These are phyloP conservation scores for Scheffersomyces lignicola DNA, from an alignment of 1,139 yeast species.

Conservation along the genomic window DNA sequence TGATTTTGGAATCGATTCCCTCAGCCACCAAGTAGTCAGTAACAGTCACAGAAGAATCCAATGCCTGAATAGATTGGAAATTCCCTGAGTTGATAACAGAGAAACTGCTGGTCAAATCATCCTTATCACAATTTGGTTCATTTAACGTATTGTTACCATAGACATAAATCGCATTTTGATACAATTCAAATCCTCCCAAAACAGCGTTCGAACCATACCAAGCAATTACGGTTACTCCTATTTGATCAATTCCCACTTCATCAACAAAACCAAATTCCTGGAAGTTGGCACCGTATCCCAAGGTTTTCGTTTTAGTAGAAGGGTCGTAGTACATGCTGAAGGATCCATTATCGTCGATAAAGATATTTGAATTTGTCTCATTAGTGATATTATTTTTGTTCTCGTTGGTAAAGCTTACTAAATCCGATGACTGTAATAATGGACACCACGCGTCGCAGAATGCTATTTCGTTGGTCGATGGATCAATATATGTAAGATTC, in stretches of 20 bases:
- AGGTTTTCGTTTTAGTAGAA: conserved; percentile 39
- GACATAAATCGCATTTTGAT: conserved; percentile 55
- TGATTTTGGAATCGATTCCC: conserved; percentile 45
- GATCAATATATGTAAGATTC: conserved; percentile 87
- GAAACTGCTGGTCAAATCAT: conserved; percentile 29
- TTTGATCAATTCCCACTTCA: conserved; percentile 55
- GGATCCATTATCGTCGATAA: conserved; percentile 37
- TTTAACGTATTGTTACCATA: conserved; percentile 79
- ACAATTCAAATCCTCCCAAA: conserved; percentile 72
- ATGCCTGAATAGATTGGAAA: conserved; percentile 29
- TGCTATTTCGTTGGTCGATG: conserved; percentile 52
- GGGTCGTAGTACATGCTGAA: conserved; percentile 40
- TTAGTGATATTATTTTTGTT: conserved; percentile 24
- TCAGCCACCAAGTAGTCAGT: conserved; percentile 33
- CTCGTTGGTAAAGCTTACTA: conserved; percentile 22
- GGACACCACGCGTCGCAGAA: conserved; percentile 93
- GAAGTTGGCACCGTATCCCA: conserved; percentile 52
- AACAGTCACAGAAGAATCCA: conserved; percentile 18
- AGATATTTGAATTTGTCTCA: conserved; percentile 24
- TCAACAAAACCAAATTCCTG: conserved; percentile 86
- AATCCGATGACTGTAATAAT: conserved; percentile 34
- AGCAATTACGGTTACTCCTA: conserved; percentile 67
- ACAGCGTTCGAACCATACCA: conserved; percentile 73
- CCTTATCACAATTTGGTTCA: conserved; percentile 56
- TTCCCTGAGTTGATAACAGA: conserved; percentile 34